Evolutionary conservation across 306 rosid genomes (phyloP), one percentile per base, ranked within the genome.

Genomic region (Crataegus laevigata): DNA sequence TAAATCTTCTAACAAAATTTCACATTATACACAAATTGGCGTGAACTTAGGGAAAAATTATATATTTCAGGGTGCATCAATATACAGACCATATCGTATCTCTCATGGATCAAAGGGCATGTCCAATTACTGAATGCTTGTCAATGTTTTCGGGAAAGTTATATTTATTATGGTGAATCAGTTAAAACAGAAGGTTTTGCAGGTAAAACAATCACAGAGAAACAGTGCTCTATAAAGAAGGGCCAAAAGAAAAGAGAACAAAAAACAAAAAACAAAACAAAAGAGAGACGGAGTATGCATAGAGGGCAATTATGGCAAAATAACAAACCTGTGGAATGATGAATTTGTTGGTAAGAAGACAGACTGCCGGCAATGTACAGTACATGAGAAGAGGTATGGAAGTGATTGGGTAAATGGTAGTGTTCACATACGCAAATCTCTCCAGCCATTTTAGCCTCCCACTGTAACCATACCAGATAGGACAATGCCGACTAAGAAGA

Each of bases 381-480:
- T 94, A 94, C 81, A 89, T 74, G 70, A 92, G 91, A 82, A 94
- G 98, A 50, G 98, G 98, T 80, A 94, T 76, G 70, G 98, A 79
- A 3, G 98, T 94, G 83, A 94, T 64, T 1, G 98, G 98, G 74
- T 94, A 94, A 78, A 94, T 92, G 72, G 98, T 94, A 72, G 98
- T 94, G 96, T 94, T 94, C 68, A 94, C 88, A 68, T 94, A 94
- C 3, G 98, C 91, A 28, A 94, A 90, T 83, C 98, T 82, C 85
- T 94, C 98, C 6, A 94, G 91, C 97, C 97, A 94, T 78, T 94
- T 94, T 34, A 94, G 85, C 81, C 98, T 85, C 60, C 98, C 98
- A 38, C 90, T 74, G 76, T 94, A 94, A 76, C 98, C 98, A 66
- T 94, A 94, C 98, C 98, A 94, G 76, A 94, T 87, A 26, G 98